phyloP scores from a whole-genome alignment of 1,139 yeast species.

The Debaryomycetaceae sp. region DNA sequence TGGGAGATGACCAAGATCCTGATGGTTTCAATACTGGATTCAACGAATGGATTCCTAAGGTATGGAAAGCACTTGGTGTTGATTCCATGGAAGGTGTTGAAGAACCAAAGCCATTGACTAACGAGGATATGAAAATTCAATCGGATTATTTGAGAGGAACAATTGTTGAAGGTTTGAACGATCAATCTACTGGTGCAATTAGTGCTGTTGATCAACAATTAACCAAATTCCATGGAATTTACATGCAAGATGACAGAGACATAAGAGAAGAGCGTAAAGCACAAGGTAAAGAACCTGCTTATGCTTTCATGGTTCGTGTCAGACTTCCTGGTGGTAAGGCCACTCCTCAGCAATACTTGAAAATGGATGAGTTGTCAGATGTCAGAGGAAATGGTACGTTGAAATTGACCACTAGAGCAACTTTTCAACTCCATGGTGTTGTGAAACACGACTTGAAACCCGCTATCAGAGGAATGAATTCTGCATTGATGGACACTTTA shows the following conservation, averaged over 20 bases:
- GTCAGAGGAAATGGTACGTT: constrained; percentile 88
- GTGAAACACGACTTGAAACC: constrained; percentile 88
- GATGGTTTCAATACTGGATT: constrained; percentile 93
- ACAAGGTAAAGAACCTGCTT: constrained; percentile 92
- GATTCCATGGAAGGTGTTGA: constrained; percentile 80
- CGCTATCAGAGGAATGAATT: constrained; percentile 89
- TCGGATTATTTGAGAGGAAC: constrained; percentile 92
- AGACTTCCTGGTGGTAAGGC: constrained; percentile 94
- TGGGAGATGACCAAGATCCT: constrained; percentile 97
- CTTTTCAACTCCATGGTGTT: constrained; percentile 94
- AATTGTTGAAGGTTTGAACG: constrained; percentile 80
- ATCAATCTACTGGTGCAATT: constrained; percentile 86
- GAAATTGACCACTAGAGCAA: constrained; percentile 94
- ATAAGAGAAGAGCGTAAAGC: constrained; percentile 88
- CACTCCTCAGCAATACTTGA: constrained; percentile 83
- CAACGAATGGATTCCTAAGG: constrained; percentile 75
- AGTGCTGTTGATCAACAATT: constrained; percentile 91
- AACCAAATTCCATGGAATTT: constrained; percentile 96
- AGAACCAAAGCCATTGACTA: constrained; percentile 93
- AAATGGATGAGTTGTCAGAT: constrained; percentile 79
- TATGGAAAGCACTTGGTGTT: constrained; percentile 91
- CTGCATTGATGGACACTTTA: constrained; percentile 85
- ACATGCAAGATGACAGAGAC: constrained; percentile 98
- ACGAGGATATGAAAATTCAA: constrained; percentile 89
- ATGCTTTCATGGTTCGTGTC: constrained; percentile 93